Percentiles rank a stretch among this genome's conserved stretches.
phyloP scores from a whole-genome alignment of 257 asterid species.

The Handroanthus guayacan region DNA sequence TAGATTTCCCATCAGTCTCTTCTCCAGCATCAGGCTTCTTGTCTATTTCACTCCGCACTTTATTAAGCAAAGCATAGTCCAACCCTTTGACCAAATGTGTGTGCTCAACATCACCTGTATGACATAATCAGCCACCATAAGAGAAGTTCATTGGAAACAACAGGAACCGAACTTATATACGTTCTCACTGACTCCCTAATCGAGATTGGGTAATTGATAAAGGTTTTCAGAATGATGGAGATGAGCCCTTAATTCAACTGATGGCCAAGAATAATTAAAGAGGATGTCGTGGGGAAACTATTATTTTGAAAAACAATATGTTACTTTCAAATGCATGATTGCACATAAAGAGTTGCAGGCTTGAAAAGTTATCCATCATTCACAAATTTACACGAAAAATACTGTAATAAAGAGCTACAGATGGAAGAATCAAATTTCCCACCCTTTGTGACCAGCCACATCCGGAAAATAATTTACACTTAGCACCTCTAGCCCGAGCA shows the following conservation, averaged over 20 bases:
- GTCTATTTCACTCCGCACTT: slow-evolving; percentile 95
- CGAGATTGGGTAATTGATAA: not conserved
- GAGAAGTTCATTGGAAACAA: slow-evolving; percentile 18
- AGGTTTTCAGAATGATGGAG: slow-evolving; percentile 18
- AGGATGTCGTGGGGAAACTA: not conserved
- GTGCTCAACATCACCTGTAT: slow-evolving; percentile 98
- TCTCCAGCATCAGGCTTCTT: slow-evolving; percentile 88
- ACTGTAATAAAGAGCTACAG: not conserved
- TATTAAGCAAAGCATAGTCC: slow-evolving; percentile 95
- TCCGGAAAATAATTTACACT: not conserved
- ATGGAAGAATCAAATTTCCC: slow-evolving; percentile 1
- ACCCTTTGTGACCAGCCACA: no score
- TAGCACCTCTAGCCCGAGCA: slow-evolving; percentile 1
- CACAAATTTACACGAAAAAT: not conserved
- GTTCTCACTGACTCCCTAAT: not conserved
- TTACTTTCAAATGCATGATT: slow-evolving; percentile 14
- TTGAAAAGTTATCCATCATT: slow-evolving; percentile 5
- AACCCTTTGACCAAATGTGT: slow-evolving; percentile 97
- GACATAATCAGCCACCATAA: slow-evolving; percentile 41
- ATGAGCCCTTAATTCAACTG: slow-evolving; percentile 3
- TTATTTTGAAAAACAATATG: not conserved
- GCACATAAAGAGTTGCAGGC: slow-evolving; percentile 18
- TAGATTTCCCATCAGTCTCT: slow-evolving; percentile 70
- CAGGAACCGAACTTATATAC: slow-evolving; percentile 32
- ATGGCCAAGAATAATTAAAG: slow-evolving; percentile 10